Base-by-base conservation (phyloP, 352 stramenopile species). In the Globisporangium sylvaticum region DNA sequence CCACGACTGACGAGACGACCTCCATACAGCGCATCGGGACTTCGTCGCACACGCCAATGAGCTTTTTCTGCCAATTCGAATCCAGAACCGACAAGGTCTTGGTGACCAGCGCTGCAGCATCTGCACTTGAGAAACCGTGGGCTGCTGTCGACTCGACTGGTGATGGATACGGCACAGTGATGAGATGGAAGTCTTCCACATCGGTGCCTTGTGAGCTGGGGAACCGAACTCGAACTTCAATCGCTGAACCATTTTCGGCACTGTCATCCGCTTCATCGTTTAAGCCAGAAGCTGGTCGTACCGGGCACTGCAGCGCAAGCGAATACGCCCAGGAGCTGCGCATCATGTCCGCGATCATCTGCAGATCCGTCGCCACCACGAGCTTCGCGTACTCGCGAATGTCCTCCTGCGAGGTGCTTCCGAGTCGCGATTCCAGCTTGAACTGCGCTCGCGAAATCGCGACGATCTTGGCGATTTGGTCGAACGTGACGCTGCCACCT, bases 191-290 rank as follows among this genome's bases (percentile, higher is more conserved):
- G 18, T 70, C 56, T 3, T 64, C 44, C 22, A 77, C 69, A 39
- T 71, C 22, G 20, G 31, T 62, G 53, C 46, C 57, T 46, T 37
- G 18, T 2, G 63, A n/a, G 14, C 53, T 44, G 20, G 70, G 69
- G 1, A 81, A 25, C 29, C 66, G 66, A 37, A 81, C 58, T 14
- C 66, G 58, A 44, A 84, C 50, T 4, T 79, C 42, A 27, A 84
- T 44, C 8, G 50, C 64, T 39, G 63, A 32, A 64, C 20, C 37
- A 46, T 8, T 14, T 9, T 39, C 32, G 32, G 14, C 10, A 39
- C 10, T 14, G 4, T 46, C 37, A 46, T 46, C 37, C 14, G 7
- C 8, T 1, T 39, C 32, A 39, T 39, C 10, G 14, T 39, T 14
- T 39, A n/a, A n/a, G n/a, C n/a, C n/a, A n/a, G 32, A 39, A 39